phyloP scores from a whole-genome alignment of 176 grass and related monocot species.

The Leersia perrieri region DNA sequence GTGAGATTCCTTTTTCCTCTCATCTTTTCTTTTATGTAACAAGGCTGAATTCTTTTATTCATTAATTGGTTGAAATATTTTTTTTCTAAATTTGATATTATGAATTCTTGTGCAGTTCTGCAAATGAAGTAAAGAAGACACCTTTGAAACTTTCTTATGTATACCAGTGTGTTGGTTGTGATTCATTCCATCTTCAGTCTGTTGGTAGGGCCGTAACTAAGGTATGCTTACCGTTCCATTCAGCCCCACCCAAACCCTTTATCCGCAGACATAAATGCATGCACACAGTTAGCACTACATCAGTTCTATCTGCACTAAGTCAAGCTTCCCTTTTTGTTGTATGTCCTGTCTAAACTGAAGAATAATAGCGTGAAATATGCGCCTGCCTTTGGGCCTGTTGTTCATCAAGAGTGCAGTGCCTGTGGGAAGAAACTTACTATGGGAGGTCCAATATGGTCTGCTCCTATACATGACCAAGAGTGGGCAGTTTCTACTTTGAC shows the following conservation, averaged over 20 bases:
- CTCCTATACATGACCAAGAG: constrained; percentile 94
- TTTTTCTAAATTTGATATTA: constrained; percentile 9
- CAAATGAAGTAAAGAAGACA: constrained; percentile 88
- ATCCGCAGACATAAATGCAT: background rate
- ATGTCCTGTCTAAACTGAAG: constrained; percentile 35
- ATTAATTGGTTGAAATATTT: constrained; percentile 21
- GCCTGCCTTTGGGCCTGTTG: constrained; percentile 84
- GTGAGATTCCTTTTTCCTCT: constrained; percentile 40
- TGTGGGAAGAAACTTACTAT: constrained; percentile 94
- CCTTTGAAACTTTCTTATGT: constrained; percentile 97
- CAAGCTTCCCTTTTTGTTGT: constrained; percentile 33
- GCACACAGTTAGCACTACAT: background rate
- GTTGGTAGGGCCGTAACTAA: constrained; percentile 75
- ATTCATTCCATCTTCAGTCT: constrained; percentile 93
- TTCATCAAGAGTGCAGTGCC: constrained; percentile 82
- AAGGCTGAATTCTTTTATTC: constrained; percentile 3
- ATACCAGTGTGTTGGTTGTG: constrained; percentile 93
- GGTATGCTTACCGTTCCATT: constrained; percentile 39
- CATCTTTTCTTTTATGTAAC: background rate
- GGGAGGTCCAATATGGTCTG: constrained; percentile 95
- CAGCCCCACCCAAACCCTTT: background rate
- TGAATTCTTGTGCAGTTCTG: constrained; percentile 62
- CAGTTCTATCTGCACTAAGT: background rate
- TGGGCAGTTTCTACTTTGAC: constrained; percentile 81
- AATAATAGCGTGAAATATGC: constrained; percentile 82